phyloP scores from a whole-genome alignment of 305 asterid species.

The Fraxinus baroniana region DNA sequence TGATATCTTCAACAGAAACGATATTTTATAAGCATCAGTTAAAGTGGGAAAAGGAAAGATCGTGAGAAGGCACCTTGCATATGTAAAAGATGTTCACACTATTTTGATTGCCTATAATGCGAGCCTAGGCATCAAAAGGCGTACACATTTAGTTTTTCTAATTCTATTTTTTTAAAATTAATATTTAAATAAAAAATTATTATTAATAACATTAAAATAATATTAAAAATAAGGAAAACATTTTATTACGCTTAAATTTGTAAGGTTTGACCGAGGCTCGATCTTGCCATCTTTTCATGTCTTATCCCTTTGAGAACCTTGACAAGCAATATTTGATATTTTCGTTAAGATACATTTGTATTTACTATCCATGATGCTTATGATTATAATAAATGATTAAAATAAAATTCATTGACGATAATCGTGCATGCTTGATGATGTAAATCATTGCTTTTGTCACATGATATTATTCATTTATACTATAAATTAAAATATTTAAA shows the following conservation, averaged over 20 bases:
- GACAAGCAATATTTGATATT: no score
- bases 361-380: background rate
- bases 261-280: background rate
- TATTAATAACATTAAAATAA: no score
- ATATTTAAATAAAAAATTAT: no score
- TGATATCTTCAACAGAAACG: background rate
- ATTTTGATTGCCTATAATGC: background rate
- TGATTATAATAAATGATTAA: background rate
- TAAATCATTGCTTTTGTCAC: background rate
- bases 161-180: no score
- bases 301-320: background rate
- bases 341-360: background rate
- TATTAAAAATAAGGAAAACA: background rate
- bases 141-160: no score
- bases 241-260: no score
- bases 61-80: no score
- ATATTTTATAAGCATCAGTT: no score
- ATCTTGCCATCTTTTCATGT: background rate
- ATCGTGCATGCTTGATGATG: background rate
- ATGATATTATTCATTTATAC: background rate
- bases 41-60: no score
- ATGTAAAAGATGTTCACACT: background rate
- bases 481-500: no score
- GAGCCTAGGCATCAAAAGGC: background rate
- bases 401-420: background rate